Base-by-base conservation (phyloP, 208 protist genomes). In the Trypanosoma caninum region DNA sequence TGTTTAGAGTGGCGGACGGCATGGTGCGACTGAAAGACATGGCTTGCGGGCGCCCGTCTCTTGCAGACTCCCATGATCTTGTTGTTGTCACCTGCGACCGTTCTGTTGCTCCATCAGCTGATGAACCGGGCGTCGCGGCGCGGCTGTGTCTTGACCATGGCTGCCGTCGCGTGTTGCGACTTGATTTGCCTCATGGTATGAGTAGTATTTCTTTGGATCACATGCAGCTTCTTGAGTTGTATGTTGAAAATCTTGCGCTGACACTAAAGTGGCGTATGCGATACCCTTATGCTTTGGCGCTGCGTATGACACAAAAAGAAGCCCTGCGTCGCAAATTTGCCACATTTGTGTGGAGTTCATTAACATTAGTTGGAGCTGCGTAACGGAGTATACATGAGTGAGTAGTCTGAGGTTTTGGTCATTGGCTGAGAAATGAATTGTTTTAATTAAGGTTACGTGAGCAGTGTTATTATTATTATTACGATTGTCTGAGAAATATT, bases 331-430 rank as follows among this genome's bases (percentile, higher is more conserved):
- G 35, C 11, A 52, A 60, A 14, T 70, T 82, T 61, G 62, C 74
- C n/a, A 53, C 71, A 0, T 64, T 54, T 14, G 74, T 88, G 50
- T 93, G 89, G 82, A 57, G 64, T 25, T 68, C 83, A 23, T 83
- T 95, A 57, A 93, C 89, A 16, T 53, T 95, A 10, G 41, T 95
- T 16, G 89, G 88, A 7, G 69, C 77, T 11, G 72, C 88, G 28
- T 94, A 76, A 76, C n/a, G n/a, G n/a, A n/a, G n/a, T n/a, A n/a
- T n/a, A n/a, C n/a, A n/a, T n/a, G n/a, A n/a, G n/a, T n/a, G n/a
- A n/a, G n/a, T n/a, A n/a, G n/a, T n/a, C n/a, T n/a, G n/a, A n/a
- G n/a, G n/a, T n/a, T n/a, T n/a, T n/a, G n/a, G n/a, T n/a, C n/a
- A n/a, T n/a, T n/a, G n/a, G n/a, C n/a, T n/a, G n/a, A n/a, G n/a